Evolutionary conservation across 441 rosid genomes (phyloP), one percentile per base, ranked within the genome.

Genomic region (Corymbia calophylla): DNA sequence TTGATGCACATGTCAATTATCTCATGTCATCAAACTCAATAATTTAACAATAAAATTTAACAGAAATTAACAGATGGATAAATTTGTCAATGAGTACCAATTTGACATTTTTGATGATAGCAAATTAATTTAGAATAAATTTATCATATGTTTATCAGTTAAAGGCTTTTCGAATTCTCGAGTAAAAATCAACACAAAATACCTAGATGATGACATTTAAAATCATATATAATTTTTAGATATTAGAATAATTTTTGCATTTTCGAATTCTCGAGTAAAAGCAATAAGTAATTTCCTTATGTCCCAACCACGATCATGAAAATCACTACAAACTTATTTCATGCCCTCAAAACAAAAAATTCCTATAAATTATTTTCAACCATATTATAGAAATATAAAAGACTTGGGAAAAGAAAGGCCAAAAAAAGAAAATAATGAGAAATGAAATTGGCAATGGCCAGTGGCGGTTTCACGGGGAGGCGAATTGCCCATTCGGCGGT

Each of bases 151-250:
- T 5, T 5, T 39, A 39, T 5, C 5, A 39, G 5, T 39, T 39
- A 39, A 39, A 39, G 4, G 5, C 5, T 39, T 39, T 39, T 39
- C 44, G 44, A n/a, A n/a, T n/a, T n/a, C n/a, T n/a, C n/a, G n/a
- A n/a, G n/a, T n/a, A n/a, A n/a, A n/a, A n/a, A 68, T 68, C 5
- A 32, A 32, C 0, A 3, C 3, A 1, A 32, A 68, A 18, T 32
- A 32, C 17, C 18, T 0, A 0, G 39, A 68, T 0, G 19, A 2
- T 9, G 7, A 18, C 44, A 17, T 68, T 18, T 1, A 68, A 0
- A 32, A 68, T 68, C 12, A 32, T 18, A 32, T 32, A 17, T 31
- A 66, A 8, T 16, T 58, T 64, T 31, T 7, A n/a, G 3, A n/a
- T 31, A 32, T 35, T 4, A 2, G 35, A 70, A 18, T 31, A 35